Evolutionary conservation across 169 alveolate genomes (phyloP), one percentile per base, ranked within the genome.

Genomic region (Cryptosporidium sp.): DNA sequence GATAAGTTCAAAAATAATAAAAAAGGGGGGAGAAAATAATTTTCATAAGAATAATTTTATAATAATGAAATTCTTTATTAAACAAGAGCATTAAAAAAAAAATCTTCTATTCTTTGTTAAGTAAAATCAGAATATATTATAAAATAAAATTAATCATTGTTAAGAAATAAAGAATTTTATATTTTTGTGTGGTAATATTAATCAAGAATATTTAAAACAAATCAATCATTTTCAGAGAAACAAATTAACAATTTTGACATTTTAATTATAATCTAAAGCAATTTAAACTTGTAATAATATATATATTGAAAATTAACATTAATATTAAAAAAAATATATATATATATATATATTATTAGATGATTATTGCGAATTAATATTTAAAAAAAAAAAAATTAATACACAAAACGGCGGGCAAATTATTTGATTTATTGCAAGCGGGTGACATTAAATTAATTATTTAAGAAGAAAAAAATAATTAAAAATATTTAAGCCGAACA

Each of bases 381-480:
- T 53, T 51, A 0, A 51, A 6, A 21, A 16, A 1, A 53, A 53
- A n/a, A 53, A 53, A 16, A 53, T 53, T 56, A 56, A 23, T 56
- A 56, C 29, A 56, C 33, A 8, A 56, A 56, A 56, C 37, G n/a
- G 67, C 67, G 67, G 67, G 67, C 48, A 67, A 45, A 67, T 29
- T 29, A 29, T 35, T 67, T 67, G 51, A 16, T 29, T 35, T n/a
- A 70, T n/a, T 45, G 6, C 62, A 70, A 16, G 53, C 39, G 29
- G 44, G 45, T 70, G 56, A 45, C 84, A 37, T n/a, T 70, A 3
- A 70, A 70, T 70, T 26, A 21, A 18, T 44, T 8, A 37, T 21
- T 45, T 69, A 12, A 33, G 31, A 31, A 33, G 26, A 33, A 67
- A 67, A 29, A 14, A 39, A 67, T n/a, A 67, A 9, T 67, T 33